Evolutionary conservation across 805 yeast species (phyloP), one percentile per base, ranked within the genome.

Genomic region (Starmera dryadoides): DNA sequence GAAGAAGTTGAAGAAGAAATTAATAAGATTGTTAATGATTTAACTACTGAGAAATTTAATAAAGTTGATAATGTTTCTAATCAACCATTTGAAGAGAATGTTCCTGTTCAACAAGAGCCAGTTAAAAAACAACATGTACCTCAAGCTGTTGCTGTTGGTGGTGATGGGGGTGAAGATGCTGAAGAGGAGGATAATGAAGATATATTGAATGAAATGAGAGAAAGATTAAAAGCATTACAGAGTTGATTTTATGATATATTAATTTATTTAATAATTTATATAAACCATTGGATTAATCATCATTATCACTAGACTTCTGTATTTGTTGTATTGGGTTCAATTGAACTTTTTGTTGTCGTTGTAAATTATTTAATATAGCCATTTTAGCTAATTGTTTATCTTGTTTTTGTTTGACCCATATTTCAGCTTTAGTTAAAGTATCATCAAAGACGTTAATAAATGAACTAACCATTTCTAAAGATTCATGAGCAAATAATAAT

Each of bases 361-460:
- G 37, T 20, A 35, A 10, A 36, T 39, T 50, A 23, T 53, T 53
- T 25, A 50, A 33, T 4, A 53, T 52, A 3, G 58, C 58, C 37
- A 53, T 60, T 44, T 53, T 52, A 40, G 56, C 53, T 34, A 58
- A 38, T 37, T 57, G 60, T 16, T 52, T 49, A 40, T 64, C 64
- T 52, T 58, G 74, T 60, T 47, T 73, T 59, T 49, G 69, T 61
- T 62, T 66, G 4, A 78, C 75, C 97, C 97, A 91, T 19, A 70
- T 66, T 57, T 93, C 97, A 1, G 96, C 96, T 47, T 81, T 79
- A 35, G 77, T 81, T 39, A 91, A 66, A 37, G 88, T 88, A 35
- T 85, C 89, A 55, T 85, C 91, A 49, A 94, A 87, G 6, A 89
- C 89, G 37, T 72, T 73, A 47, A 88, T 87, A 16, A 91, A 81